Base-by-base conservation (phyloP, 805 yeast genomes). In the Gaillardinia entomophila region DNA sequence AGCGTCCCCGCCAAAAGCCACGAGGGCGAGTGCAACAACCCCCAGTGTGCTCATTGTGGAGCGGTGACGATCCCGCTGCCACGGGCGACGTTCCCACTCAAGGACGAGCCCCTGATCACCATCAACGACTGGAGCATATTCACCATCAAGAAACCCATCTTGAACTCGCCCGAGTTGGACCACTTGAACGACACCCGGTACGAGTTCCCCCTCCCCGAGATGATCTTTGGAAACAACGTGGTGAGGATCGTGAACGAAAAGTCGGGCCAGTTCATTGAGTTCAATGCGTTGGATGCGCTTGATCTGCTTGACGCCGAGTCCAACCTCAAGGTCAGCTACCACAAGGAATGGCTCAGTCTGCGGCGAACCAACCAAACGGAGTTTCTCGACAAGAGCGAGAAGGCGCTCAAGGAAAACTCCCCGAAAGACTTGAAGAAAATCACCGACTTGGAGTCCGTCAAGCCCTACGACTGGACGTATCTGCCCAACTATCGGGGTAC, bases 391-490 rank as follows among this genome's bases (percentile, higher is more conserved):
- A 45, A 49, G 11, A 38, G 47, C 23, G 57, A 55, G 30, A 46
- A 49, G 28, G 51, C 55, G 18, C 40, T 41, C n/a, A 53, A 51
- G 28, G 55, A 53, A 19, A 45, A 44, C 30, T 43, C 47, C 12
- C 40, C 23, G 24, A 53, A 41, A 29, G 59, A 55, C 31, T 43
- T 54, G 24, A 69, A 51, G 55, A 70, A 50, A 69, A 41, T 56
- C 34, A 54, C 61, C 4, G 79, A 34, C 23, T 68, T 49, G 74
- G 69, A 82, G 28, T 74, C 82, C 23, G 75, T 81, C 31, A 82
- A 82, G 46, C 92, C 96, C 2, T 92, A 77, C 53, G 98, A 92
- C 62, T 92, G 99, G 99, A 90, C 98, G 0, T 92, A 92, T 53
- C 75, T 96, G 0, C 78, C 95, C 1, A 57, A 67, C 29, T 92